Conservation (phyloP, 2,329 filamentous ascomycete species). For the Exophiala phaeomuriformis region DNA sequence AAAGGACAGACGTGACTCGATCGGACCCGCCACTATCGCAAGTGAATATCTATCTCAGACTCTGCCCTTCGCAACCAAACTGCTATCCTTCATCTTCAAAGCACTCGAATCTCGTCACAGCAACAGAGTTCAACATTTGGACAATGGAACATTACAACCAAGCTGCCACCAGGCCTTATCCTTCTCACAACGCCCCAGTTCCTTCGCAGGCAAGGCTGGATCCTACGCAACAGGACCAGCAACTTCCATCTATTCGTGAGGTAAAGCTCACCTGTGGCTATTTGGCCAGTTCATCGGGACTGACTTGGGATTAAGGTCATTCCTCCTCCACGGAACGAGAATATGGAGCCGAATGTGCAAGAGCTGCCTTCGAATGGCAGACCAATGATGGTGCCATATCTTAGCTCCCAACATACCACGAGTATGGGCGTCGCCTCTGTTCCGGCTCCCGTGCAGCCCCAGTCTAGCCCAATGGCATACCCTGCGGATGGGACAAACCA, state of each 20-base stretch:
- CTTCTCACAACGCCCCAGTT: constrained; percentile 9
- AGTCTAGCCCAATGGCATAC: constrained; percentile 11
- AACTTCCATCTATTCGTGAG: constrained; percentile 20
- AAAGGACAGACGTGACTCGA: constrained; percentile 3
- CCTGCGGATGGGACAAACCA: constrained; percentile 5
- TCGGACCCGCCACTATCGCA: constrained; percentile 8
- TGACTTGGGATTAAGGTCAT: constrained; percentile 11
- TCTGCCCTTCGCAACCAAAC: constrained; percentile 7
- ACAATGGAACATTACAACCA: constrained; percentile 12
- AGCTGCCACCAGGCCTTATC: constrained; percentile 11
- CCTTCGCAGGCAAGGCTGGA: not conserved
- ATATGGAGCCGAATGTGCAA: constrained; percentile 5
- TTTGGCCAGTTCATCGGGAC: not conserved
- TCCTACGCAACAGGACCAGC: constrained; percentile 12
- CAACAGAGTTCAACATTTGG: constrained; percentile 1
- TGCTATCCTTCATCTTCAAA: not conserved
- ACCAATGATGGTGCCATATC: constrained; percentile 16
- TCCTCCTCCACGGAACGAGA: constrained; percentile 13
- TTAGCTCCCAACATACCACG: constrained; percentile 15
- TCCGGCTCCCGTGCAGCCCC: constrained; percentile 13
- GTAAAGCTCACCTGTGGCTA: not conserved
- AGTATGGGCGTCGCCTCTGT: constrained; percentile 11
- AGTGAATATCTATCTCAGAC: constrained; percentile 13
- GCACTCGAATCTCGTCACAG: constrained; percentile 3
- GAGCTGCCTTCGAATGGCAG: constrained; percentile 7